Evolutionary conservation across 176 grass and related monocot species (phyloP).

Genomic region (Saccharum spontaneum): DNA sequence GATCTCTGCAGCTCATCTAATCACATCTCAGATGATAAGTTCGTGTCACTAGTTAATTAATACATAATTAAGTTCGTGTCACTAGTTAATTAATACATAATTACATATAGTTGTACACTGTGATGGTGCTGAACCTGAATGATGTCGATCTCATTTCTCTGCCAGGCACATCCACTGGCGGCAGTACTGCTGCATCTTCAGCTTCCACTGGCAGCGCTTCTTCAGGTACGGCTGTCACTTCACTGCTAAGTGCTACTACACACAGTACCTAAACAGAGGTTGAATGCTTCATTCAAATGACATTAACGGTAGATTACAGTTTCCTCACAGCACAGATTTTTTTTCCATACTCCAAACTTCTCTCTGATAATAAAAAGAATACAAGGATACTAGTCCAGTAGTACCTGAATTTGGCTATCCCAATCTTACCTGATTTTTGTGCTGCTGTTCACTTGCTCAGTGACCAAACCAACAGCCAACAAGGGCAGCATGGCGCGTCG

Average conservation of each 20-base stretch:
- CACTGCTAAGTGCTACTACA: background rate
- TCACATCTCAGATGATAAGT: background rate
- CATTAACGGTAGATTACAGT: background rate
- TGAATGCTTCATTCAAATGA: background rate
- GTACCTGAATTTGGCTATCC: too few relatives aligned
- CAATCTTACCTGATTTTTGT: background rate
- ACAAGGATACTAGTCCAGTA: background rate
- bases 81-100: background rate
- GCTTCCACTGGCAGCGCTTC: too few relatives aligned
- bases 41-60: too few relatives aligned
- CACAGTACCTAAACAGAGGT: background rate
- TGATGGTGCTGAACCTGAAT: background rate
- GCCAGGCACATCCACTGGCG: constrained; percentile 19
- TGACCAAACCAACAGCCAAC: constrained; percentile 32
- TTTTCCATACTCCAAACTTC: too few relatives aligned
- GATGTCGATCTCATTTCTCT: background rate
- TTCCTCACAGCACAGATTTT: background rate
- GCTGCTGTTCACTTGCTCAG: background rate
- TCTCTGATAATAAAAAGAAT: background rate
- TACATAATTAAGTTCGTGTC: background rate
- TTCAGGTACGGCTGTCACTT: background rate
- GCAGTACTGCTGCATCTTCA: constrained; percentile 22
- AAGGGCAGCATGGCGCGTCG: background rate
- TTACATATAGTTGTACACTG: background rate
- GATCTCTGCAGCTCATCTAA: background rate